Evolutionary conservation across 2,329 filamentous ascomycete species (phyloP), one percentile per base, ranked within the genome.

Genomic region (Coniella vitis): DNA sequence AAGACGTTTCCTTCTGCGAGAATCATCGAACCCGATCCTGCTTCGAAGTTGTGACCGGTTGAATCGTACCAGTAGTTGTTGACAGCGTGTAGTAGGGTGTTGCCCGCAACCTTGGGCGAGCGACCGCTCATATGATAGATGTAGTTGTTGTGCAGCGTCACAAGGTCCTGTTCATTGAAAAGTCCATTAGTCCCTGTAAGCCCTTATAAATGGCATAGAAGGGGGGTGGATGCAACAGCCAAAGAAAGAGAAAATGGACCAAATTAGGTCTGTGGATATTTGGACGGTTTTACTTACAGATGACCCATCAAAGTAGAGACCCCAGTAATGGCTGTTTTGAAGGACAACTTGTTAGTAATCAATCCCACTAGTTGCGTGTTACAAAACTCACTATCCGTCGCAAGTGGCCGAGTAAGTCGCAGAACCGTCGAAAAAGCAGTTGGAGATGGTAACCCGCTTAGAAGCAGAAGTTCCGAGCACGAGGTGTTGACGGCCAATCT

Each of bases 251-350:
- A 16, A 38, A 12, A 20, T 9, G 20, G 20, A 38, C 4, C 16
- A 5, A 4, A 38, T 9, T 36, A 36, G 36, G 20, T 38, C 5
- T 38, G 7, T 38, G 17, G 10, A 8, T 2, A 19, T 13, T 38
- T 17, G 12, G 12, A 7, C 17, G 3, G 20, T 13, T n/a, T 10
- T 20, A 36, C 41, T 7, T 44, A 44, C 41, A 4, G 29, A 70
- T 48, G 69, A 66, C 19, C 79, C 79, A 36, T 69, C 71, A 44
- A 82, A 69, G 67, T 78, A 79, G 55, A 80, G 62, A 25, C 65
- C 71, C 75, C 78, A 82, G 72, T 82, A 81, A 65, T 81, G 77
- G 63, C n/a, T n/a, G n/a, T n/a, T n/a, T n/a, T n/a, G n/a, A n/a
- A n/a, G n/a, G n/a, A n/a, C n/a, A n/a, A n/a, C n/a, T n/a, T n/a